Conservation (phyloP, 75 land plant species). For the Pinus albicaulis region DNA sequence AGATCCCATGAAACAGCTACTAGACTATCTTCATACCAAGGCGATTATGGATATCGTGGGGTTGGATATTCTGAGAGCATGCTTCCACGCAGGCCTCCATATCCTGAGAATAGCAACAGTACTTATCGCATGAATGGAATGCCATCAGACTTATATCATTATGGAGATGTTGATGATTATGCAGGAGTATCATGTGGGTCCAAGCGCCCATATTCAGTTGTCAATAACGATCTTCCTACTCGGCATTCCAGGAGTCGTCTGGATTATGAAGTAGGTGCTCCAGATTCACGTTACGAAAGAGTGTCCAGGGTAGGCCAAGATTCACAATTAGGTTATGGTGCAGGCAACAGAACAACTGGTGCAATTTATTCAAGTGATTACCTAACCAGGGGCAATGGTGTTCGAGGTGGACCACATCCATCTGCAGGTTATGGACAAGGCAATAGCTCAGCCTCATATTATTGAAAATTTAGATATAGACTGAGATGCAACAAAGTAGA, state of each 20-base stretch:
- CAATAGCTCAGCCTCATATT: neutral
- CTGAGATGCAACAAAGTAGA: too few relatives aligned
- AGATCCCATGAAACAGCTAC: constrained; percentile 4
- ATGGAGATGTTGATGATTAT: too few relatives aligned
- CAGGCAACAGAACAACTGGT: constrained; percentile 7
- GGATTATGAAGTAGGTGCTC: neutral
- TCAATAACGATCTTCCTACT: neutral
- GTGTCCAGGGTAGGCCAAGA: neutral
- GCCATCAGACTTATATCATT: too few relatives aligned
- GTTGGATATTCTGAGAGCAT: too few relatives aligned
- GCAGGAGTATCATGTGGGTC: neutral
- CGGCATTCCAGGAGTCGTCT: neutral
- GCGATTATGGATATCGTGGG: constrained; percentile 3
- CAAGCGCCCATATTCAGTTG: constrained; percentile 16
- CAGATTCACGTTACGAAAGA: neutral
- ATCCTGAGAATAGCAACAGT: constrained; percentile 1
- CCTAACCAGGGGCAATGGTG: neutral
- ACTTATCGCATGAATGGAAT: neutral
- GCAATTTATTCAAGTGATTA: neutral
- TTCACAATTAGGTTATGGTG: too few relatives aligned
- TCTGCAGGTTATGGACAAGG: neutral
- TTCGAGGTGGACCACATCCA: neutral
- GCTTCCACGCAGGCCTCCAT: neutral
- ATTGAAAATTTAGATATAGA: too few relatives aligned
- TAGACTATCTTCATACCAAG: neutral